Evolutionary conservation across 495 filamentous ascomycete species (phyloP), one percentile per base, ranked within the genome.

Genomic region (Podospora pseudocomata): DNA sequence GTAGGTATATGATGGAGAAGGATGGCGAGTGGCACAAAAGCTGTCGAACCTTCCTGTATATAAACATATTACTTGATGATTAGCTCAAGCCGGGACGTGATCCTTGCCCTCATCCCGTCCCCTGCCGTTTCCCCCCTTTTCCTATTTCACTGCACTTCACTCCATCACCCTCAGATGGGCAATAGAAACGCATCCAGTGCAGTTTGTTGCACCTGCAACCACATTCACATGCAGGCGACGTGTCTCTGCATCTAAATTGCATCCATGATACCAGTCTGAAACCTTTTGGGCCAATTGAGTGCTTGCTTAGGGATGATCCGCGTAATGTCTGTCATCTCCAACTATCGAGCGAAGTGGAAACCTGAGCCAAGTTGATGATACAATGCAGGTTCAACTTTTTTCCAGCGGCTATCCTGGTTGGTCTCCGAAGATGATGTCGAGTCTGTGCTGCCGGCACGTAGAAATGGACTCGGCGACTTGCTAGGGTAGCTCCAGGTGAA

Each of bases 271-370:
- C 53, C 54, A 49, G 13, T 7, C 2, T 20, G 26, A 19, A 5
- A 7, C 4, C 5, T 7, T 26, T 26, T 2, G 11, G 13, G n/a
- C 55, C 55, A 58, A 58, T 58, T 23, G 55, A n/a, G 23, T 23
- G 23, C 2, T 58, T 13, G 55, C 4, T 58, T 3, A 19, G 55
- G 4, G 55, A 19, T 58, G 55, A 23, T 58, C 55, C 55, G 23
- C n/a, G 1, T 5, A 4, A 9, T 9, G 19, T 5, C 11, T 20
- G 6, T 27, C 19, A 9, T 19, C 39, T 49, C 39, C 9, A 13
- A 49, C 70, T 49, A 76, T 5, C 63, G 59, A 0, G 71, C 70
- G 57, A 81, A 81, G 59, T 80, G 70, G 53, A 71, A 80, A 15
- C 77, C 80, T 5, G 68, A 34, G 1, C 68, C 63, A 18, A 81